phyloP scores from a whole-genome alignment of 2,329 filamentous ascomycete species.

The Macrophomina phaseolina region DNA sequence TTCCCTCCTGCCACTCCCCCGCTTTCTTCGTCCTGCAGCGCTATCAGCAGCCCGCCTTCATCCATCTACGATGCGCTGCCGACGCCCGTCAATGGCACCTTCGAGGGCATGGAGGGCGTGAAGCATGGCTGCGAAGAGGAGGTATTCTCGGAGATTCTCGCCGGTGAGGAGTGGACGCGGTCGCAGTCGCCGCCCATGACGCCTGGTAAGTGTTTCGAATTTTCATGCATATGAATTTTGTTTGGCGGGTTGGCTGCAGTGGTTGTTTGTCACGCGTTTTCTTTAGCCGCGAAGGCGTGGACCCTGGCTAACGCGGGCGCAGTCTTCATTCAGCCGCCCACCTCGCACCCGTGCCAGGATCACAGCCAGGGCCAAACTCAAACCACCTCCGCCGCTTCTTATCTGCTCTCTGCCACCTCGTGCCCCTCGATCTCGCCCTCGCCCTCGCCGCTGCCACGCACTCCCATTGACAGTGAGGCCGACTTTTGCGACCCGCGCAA shows the following conservation, averaged over 20 bases:
- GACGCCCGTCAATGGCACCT: slow-evolving; percentile 82
- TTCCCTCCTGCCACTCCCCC: slow-evolving; percentile 87
- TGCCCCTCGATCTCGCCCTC: slow-evolving; percentile 89
- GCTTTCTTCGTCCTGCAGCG: slow-evolving; percentile 83
- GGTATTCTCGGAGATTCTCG: slow-evolving; percentile 73
- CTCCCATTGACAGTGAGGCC: slow-evolving; percentile 72
- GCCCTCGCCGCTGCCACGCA: slow-evolving; percentile 76
- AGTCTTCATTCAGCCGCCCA: slow-evolving; percentile 70
- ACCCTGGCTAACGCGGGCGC: slow-evolving; percentile 36
- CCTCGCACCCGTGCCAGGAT: slow-evolving; percentile 25
- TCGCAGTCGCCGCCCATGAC: slow-evolving; percentile 85
- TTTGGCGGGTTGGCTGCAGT: background rate
- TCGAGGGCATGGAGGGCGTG: slow-evolving; percentile 53
- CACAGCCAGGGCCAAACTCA: slow-evolving; percentile 49
- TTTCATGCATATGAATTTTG: background rate
- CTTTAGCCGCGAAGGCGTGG: slow-evolving; percentile 24
- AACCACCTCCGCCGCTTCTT: slow-evolving; percentile 52
- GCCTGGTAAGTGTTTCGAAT: slow-evolving; percentile 71
- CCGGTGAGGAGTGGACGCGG: slow-evolving; percentile 76
- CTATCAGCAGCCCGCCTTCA: slow-evolving; percentile 80
- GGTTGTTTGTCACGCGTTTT: slow-evolving; percentile 21
- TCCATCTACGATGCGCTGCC: slow-evolving; percentile 76
- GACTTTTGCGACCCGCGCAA: slow-evolving; percentile 93
- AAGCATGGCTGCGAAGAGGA: slow-evolving; percentile 71
- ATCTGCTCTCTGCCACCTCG: slow-evolving; percentile 73